A percentile compares a stretch with the other conserved stretches of the same genome.
Evolutionary conservation across 306 rosid species (phyloP).

Genomic region (Inga oerstediana): DNA sequence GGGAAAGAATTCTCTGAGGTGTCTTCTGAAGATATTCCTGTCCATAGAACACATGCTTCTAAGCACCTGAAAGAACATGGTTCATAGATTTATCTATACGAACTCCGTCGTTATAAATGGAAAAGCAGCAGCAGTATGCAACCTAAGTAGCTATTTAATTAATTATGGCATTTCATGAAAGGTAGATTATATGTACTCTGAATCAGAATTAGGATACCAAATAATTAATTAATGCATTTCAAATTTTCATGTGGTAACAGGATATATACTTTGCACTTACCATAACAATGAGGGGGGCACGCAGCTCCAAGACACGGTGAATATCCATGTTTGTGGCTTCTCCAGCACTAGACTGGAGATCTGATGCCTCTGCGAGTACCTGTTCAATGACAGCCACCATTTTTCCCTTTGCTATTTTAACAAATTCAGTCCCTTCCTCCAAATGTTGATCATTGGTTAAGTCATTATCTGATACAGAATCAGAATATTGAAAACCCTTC

Average conservation of each 20-base stretch:
- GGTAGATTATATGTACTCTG: neutral
- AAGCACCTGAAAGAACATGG: conserved; percentile 67
- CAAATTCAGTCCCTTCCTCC: conserved; percentile 58
- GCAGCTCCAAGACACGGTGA: conserved; percentile 87
- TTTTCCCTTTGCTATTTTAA: conserved; percentile 79
- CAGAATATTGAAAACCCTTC: conserved; percentile 35
- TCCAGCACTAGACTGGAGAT: conserved; percentile 78
- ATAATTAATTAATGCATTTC: neutral
- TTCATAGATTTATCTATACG: conserved; percentile 17
- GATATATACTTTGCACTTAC: conserved; percentile 39
- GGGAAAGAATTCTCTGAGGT: conserved; percentile 86
- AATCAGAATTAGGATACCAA: neutral
- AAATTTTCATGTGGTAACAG: conserved; percentile 16
- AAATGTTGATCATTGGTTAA: conserved; percentile 40
- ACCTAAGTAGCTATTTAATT: neutral
- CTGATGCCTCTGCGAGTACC: conserved; percentile 91
- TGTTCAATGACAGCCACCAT: conserved; percentile 85
- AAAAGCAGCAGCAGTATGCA: conserved; percentile 12
- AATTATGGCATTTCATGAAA: neutral
- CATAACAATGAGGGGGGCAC: conserved; percentile 91
- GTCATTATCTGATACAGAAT: conserved; percentile 39
- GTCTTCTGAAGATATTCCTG: conserved; percentile 79
- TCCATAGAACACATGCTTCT: conserved; percentile 89
- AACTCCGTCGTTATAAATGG: conserved; percentile 21
- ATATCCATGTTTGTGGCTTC: conserved; percentile 80